Base-by-base conservation (phyloP, 192 early-diverging fungal species). In the Phlyctochytrium bullatum region DNA sequence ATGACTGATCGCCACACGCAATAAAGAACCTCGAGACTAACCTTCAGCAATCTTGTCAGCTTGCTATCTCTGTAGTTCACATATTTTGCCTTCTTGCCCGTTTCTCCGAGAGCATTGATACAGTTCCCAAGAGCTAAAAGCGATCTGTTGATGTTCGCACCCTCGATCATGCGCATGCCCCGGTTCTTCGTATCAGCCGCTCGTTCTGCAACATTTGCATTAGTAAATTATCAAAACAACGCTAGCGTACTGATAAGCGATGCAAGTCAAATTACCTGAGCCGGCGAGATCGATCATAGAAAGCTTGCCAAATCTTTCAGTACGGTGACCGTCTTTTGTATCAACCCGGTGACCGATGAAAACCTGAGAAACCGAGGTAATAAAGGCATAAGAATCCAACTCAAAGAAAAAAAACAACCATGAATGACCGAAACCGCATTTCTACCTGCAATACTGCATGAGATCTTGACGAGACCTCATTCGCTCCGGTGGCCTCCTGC, bases 231-330 rank as follows among this genome's bases (percentile, higher is more conserved):
- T 12, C 53, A 25, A 10, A 57, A 14, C 27, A 10, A 6, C 27
- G 54, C 20, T 10, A 57, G 12, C 27, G 27, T 28, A n/a, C n/a
- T n/a, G n/a, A n/a, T n/a, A n/a, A n/a, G 36, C 36, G 2, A 73
- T n/a, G n/a, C n/a, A n/a, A n/a, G n/a, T n/a, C 54, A 61, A 61
- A 77, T 33, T n/a, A 88, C 75, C 71, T 81, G 90, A 64, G 85
- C 91, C 91, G 0, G 91, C 91, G 59, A 92, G 72, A 76, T 92
- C 91, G 36, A 92, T 90, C 30, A 92, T 83, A 61, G 82, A 86
- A 51, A 92, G 50, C 32, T 67, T 80, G 17, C 71, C 80, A 27
- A 69, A 73, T 31, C 68, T 65, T 31, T 74, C 73, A 12, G 62
- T 65, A 20, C 52, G 56, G n/a, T 74, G 66, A 1, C 73, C 73